These are phyloP conservation scores for Taphrina flavorubra DNA, from an alignment of 1,139 yeast genomes.

Conservation along the genomic window DNA sequence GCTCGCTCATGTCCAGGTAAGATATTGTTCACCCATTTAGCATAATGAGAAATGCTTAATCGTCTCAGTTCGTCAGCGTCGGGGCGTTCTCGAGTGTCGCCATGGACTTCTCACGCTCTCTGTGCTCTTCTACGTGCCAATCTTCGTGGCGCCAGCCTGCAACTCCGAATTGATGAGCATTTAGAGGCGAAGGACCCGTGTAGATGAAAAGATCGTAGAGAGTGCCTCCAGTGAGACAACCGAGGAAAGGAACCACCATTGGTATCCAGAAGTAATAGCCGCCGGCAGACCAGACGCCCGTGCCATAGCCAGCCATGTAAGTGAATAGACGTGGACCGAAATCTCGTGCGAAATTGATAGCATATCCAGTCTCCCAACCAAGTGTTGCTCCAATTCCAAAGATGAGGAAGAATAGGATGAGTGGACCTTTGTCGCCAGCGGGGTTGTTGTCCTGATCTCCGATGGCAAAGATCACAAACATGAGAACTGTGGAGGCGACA, in stretches of 20 bases:
- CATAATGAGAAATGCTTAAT: not conserved
- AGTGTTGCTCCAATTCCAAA: slow-evolving; percentile 57
- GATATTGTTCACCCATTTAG: not conserved
- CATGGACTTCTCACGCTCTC: slow-evolving; percentile 10
- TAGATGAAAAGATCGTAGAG: slow-evolving; percentile 58
- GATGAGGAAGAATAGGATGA: slow-evolving; percentile 56
- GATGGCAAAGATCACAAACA: slow-evolving; percentile 57
- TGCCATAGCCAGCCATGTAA: slow-evolving; percentile 57
- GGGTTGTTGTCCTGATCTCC: slow-evolving; percentile 58
- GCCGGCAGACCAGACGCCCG: slow-evolving; percentile 54
- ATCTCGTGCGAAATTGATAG: slow-evolving; percentile 61
- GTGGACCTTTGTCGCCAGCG: slow-evolving; percentile 57
- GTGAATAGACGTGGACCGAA: slow-evolving; percentile 61
- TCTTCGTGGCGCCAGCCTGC: slow-evolving; percentile 31
- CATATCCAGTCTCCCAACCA: slow-evolving; percentile 61
- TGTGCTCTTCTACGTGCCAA: slow-evolving; percentile 29
- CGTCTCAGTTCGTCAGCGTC: not conserved
- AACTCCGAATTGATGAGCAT: slow-evolving; percentile 38
- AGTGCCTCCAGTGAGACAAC: slow-evolving; percentile 57
- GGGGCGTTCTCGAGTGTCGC: slow-evolving; percentile 6
- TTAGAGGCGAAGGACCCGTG: slow-evolving; percentile 54
- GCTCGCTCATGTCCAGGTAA: too few species aligned
- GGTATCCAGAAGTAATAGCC: slow-evolving; percentile 61
- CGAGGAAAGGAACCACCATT: slow-evolving; percentile 57
- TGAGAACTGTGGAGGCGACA: slow-evolving; percentile 56